Percentiles rank a stretch among this genome's conserved stretches.
phyloP scores from a whole-genome alignment of 345 rosid genomes.

The Rhodamnia rubescens region DNA sequence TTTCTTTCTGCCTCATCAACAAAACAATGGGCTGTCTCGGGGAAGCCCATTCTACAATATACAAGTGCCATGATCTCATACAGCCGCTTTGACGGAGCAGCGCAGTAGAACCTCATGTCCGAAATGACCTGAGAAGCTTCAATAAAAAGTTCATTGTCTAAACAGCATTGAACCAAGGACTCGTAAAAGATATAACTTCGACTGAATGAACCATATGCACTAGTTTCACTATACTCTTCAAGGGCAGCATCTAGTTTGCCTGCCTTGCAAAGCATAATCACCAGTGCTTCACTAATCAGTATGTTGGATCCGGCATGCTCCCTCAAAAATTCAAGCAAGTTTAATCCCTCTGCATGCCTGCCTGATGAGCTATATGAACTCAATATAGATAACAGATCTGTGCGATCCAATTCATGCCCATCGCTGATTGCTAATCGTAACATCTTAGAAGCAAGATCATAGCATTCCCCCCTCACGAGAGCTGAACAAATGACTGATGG shows the following conservation, averaged over 20 bases:
- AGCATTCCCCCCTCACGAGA: conserved; percentile 83
- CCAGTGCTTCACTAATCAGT: conserved; percentile 54
- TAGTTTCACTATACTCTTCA: conserved; percentile 41
- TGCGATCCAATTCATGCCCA: conserved; percentile 44
- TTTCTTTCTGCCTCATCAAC: conserved; percentile 41
- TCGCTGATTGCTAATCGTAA: conserved; percentile 45
- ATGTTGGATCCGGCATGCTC: conserved; percentile 36
- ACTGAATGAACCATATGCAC: conserved; percentile 28
- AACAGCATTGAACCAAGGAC: conserved; percentile 60
- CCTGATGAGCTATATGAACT: conserved; percentile 70
- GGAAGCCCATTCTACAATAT: conserved; percentile 71
- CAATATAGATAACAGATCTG: conserved; percentile 53
- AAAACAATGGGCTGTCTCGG: conserved; percentile 75
- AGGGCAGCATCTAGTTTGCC: conserved; percentile 53
- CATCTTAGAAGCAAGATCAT: conserved; percentile 65
- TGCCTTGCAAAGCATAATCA: conserved; percentile 66
- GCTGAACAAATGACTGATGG: conserved; percentile 49
- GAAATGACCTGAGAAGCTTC: conserved; percentile 85
- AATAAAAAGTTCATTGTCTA: conserved; percentile 36
- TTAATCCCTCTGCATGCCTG: conserved; percentile 64
- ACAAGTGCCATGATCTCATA: conserved; percentile 39
- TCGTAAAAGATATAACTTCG: conserved; percentile 54
- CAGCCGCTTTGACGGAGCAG: conserved; percentile 44
- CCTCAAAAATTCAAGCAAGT: conserved; percentile 67
- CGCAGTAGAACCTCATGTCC: conserved; percentile 63